Percentiles rank a stretch among this genome's conserved stretches.
These are phyloP conservation scores for Chaetomium fimeti DNA, from an alignment of 495 filamentous ascomycete genomes.

Conservation along the genomic window DNA sequence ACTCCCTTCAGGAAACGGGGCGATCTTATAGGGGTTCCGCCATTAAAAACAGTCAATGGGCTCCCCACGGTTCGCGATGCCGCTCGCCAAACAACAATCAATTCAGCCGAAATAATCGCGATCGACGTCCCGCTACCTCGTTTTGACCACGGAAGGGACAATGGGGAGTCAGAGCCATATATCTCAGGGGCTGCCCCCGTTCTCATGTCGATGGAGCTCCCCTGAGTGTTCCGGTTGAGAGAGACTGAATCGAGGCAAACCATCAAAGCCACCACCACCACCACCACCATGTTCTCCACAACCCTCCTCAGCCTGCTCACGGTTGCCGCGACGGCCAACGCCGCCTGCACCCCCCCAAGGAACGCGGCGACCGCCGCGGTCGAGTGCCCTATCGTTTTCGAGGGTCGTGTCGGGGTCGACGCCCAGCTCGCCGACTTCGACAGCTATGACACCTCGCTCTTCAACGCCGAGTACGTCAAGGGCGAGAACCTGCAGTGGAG, in stretches of 20 bases:
- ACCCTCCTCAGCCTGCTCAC: conserved; percentile 23
- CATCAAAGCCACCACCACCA: conserved; percentile 15
- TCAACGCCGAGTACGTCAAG: conserved; percentile 51
- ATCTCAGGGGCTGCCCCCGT: neutral
- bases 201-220: neutral
- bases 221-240: neutral
- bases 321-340: conserved; percentile 6
- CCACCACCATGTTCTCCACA: conserved; percentile 25
- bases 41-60: conserved; percentile 13
- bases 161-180: neutral
- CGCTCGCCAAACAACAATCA: conserved; percentile 20
- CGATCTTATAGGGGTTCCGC: neutral
- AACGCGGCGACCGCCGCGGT: conserved; percentile 17
- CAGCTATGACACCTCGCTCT: conserved; percentile 41
- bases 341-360: conserved; percentile 5
- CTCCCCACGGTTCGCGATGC: conserved; percentile 21
- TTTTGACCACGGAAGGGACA: neutral
- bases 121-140: conserved; percentile 1
- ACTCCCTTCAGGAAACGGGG: conserved; percentile 2
- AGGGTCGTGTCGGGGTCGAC: conserved; percentile 42
- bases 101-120: conserved; percentile 26
- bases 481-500: conserved; percentile 47
- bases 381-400: conserved; percentile 49
- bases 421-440: conserved; percentile 43
- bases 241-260: too few relatives aligned